Conservation (phyloP, 768 basidiomycete species). For the Floccularia luteovirens region DNA sequence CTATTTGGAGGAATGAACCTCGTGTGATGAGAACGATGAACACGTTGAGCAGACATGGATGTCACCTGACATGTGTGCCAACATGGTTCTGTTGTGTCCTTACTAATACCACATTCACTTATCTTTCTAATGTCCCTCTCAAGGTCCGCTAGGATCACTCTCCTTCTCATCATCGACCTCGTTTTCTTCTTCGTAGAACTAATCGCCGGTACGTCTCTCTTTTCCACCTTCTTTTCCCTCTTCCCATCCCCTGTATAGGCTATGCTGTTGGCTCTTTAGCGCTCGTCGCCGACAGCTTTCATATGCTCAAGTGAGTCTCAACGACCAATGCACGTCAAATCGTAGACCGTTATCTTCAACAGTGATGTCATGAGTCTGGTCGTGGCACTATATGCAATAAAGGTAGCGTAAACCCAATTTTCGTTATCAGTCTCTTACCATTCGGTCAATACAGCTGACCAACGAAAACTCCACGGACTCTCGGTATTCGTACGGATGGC, state of each 20-base stretch:
- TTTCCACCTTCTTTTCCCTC: background rate
- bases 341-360: slow-evolving; percentile 11
- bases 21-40: no score
- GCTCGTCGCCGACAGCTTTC: slow-evolving; percentile 94
- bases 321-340: background rate
- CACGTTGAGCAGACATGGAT: no score
- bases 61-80: no score
- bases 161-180: slow-evolving; percentile 79
- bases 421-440: slow-evolving; percentile 1
- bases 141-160: slow-evolving; percentile 65
- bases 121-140: slow-evolving; percentile 50
- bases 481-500: slow-evolving; percentile 98
- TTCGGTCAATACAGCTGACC: slow-evolving; percentile 43
- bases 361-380: slow-evolving; percentile 96
- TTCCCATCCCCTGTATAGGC: slow-evolving; percentile 34
- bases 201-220: slow-evolving; percentile 46
- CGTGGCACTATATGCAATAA: slow-evolving; percentile 85
- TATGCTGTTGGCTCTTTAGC: slow-evolving; percentile 96
- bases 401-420: slow-evolving; percentile 34
- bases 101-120: no score
- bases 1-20: no score
- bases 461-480: slow-evolving; percentile 47
- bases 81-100: no score
- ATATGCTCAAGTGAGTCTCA: slow-evolving; percentile 88
- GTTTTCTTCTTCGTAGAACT: slow-evolving; percentile 85